Conservation (phyloP, 108 stramenopile genomes). For the Phaeodactylum tricornutum region DNA sequence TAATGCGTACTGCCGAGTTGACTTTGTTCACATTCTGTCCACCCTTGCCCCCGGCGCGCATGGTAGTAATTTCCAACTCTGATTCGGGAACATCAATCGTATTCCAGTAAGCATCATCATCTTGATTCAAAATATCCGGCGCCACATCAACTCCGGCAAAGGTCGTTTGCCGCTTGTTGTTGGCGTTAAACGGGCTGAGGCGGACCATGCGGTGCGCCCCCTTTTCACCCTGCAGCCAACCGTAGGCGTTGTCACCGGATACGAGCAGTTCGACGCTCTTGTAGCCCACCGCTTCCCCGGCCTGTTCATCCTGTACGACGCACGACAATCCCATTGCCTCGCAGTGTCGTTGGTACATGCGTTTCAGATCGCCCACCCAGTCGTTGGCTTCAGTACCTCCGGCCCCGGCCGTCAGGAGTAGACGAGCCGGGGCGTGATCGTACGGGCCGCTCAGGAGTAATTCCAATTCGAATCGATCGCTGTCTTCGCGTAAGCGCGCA, state of each 20-base stretch:
- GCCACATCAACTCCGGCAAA: constrained; percentile 92
- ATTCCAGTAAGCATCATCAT: constrained; percentile 46
- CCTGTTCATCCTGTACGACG: constrained; percentile 32
- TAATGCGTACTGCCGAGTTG: constrained; percentile 93
- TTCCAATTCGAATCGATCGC: constrained; percentile 53
- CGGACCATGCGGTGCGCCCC: constrained; percentile 92
- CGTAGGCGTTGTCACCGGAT: constrained; percentile 38
- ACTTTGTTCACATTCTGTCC: constrained; percentile 99
- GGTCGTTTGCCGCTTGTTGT: constrained; percentile 92
- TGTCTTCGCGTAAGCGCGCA: constrained; percentile 26
- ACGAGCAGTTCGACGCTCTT: constrained; percentile 80
- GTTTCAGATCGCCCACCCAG: constrained; percentile 75
- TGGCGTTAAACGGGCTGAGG: constrained; percentile 87
- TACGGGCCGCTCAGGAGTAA: constrained; percentile 63
- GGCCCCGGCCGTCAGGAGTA: constrained; percentile 94
- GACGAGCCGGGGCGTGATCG: constrained; percentile 59
- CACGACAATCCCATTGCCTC: constrained; percentile 47
- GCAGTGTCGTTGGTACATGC: constrained; percentile 79
- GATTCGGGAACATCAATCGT: constrained; percentile 70
- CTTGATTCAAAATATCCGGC: constrained; percentile 64
- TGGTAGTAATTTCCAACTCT: constrained; percentile 78
- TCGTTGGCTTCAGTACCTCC: constrained; percentile 96
- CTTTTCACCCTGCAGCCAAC: constrained; percentile 87
- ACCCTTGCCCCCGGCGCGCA: constrained; percentile 88
- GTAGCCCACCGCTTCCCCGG: constrained; percentile 80